Conservation (phyloP, 768 basidiomycete species). For the Pleurotus giganteus region DNA sequence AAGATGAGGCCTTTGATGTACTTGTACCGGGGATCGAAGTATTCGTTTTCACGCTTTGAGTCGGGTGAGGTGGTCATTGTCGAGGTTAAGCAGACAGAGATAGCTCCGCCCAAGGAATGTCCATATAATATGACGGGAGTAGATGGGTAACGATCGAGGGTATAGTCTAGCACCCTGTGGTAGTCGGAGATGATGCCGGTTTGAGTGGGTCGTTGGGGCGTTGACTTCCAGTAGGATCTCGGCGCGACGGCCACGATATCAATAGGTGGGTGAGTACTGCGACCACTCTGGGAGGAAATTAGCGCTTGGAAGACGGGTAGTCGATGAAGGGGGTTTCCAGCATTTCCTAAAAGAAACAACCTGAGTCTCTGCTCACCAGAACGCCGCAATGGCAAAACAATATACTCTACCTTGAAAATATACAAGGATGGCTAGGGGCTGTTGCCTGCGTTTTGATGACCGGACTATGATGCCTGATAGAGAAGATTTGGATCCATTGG, state of each 20-base stretch:
- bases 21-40: constrained; percentile 7
- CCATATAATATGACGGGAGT: constrained; percentile 38
- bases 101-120: constrained; percentile 48
- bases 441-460: neutral
- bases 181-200: constrained; percentile 40
- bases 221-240: constrained; percentile 50
- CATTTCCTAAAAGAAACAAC: constrained; percentile 43
- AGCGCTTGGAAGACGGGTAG: constrained; percentile 39
- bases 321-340: constrained; percentile 46
- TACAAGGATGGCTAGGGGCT: constrained; percentile 15
- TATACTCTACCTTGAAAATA: constrained; percentile 23
- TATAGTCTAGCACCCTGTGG: constrained; percentile 26
- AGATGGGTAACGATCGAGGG: constrained; percentile 28
- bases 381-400: neutral
- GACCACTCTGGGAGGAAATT: constrained; percentile 15
- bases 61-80: neutral
- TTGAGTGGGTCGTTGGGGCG: constrained; percentile 35
- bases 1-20: constrained; percentile 37
- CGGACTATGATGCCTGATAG: constrained; percentile 18
- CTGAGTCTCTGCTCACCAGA: constrained; percentile 2
- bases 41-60: neutral
- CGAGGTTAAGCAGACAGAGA: constrained; percentile 37
- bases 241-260: constrained; percentile 41
- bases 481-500: neutral
- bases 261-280: constrained; percentile 5